These are phyloP conservation scores for Lecanicillium sp. DNA, from an alignment of 2,329 filamentous ascomycete species.

Conservation along the genomic window DNA sequence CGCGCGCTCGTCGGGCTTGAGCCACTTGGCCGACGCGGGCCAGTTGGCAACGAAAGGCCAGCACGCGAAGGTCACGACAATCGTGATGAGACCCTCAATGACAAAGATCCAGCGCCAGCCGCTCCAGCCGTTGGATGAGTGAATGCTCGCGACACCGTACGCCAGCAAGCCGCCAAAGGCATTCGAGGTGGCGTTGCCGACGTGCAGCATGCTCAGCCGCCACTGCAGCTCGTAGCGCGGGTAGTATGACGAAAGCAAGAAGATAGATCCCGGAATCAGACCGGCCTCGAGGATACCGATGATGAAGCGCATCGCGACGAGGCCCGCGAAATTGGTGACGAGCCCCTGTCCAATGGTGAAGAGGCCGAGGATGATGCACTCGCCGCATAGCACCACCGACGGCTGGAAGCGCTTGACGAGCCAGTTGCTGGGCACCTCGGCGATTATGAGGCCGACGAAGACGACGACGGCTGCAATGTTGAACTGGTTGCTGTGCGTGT, in stretches of 20 bases:
- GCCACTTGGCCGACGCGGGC: constrained; percentile 7
- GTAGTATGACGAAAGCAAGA: constrained; percentile 26
- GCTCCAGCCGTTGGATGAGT: constrained; percentile 33
- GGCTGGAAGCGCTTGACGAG: constrained; percentile 30
- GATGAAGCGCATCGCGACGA: constrained; percentile 39
- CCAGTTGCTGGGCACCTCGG: constrained; percentile 30
- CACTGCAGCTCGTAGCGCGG: constrained; percentile 24
- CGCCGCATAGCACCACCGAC: constrained; percentile 26
- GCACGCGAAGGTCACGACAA: constrained; percentile 7
- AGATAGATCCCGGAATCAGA: constrained; percentile 27
- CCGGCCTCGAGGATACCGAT: constrained; percentile 41
- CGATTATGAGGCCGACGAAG: constrained; percentile 21
- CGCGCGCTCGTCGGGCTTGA: neutral
- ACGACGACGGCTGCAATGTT: constrained; percentile 34
- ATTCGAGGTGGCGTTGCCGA: constrained; percentile 30
- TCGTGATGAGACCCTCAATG: constrained; percentile 37
- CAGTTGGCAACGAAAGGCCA: constrained; percentile 11
- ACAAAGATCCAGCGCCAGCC: constrained; percentile 52
- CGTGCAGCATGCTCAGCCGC: constrained; percentile 30
- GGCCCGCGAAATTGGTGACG: constrained; percentile 38
- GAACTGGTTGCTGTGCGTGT: constrained; percentile 39
- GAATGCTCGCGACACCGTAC: constrained; percentile 36
- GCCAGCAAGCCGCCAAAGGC: constrained; percentile 42
- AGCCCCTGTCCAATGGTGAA: constrained; percentile 40
- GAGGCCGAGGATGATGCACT: constrained; percentile 25